Base-by-base conservation (phyloP, 2,329 filamentous ascomycete genomes). In the Elsinoe batatas region DNA sequence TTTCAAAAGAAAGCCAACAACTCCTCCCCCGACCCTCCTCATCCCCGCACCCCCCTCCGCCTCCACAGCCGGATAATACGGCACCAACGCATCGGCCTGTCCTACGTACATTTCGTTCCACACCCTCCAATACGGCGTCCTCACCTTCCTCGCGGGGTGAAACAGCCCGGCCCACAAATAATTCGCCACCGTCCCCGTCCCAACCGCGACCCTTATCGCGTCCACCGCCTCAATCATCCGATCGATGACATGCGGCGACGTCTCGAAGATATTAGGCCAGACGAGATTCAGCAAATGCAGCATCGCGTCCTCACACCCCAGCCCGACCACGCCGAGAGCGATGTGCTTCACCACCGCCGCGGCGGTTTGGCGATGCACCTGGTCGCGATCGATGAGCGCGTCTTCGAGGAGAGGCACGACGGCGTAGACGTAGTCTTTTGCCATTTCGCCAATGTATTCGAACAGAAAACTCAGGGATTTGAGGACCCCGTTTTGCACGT, bases 381-480 rank as follows among this genome's bases (percentile, higher is more conserved):
- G 93, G 70, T 98, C 93, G 59, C 93, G 85, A 71, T 98, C 93
- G 71, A 96, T 96, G 59, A 98, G 83, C 2, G 94, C 93, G 68
- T 98, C 93, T 68, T 98, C 93, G 1, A 98, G 83, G 8, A 98
- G 77, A 5, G 93, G 93, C 1, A 91, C 96, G 33, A 98, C 91
- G 15, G 94, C 93, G 67, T 98, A 98, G 67, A 98, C 93, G 69
- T 98, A 98, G 72, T 98, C 93, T 74, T 97, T 98, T 61, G 90
- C 68, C 93, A 98, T 97, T 72, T 98, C 93, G 60, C 93, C 93
- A 69, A 98, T 98, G 73, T 98, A 98, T 68, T 98, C 93, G 67
- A 97, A 98, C 59, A 98, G 79, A 79, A 98, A 98, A 5, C 88
- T 94, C 54, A 98, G 79, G 4, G 91, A 91, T 71, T 98, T 98